Base-by-base conservation (phyloP, 352 stramenopile species). In the Pythium aristosporum region DNA sequence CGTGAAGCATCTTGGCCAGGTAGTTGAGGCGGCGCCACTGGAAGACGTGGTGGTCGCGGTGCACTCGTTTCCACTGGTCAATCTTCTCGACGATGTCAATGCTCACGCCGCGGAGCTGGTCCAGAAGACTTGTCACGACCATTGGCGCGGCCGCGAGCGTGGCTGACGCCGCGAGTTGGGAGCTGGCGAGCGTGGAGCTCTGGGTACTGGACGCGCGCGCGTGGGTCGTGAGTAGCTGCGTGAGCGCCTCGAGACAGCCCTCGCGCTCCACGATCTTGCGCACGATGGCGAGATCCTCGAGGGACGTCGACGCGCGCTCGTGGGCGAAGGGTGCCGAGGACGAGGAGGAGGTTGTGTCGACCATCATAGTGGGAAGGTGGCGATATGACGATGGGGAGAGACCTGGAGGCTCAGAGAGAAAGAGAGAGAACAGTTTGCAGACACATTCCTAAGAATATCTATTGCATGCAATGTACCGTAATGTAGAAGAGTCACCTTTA, bases 241-340 rank as follows among this genome's bases (percentile, higher is more conserved):
- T 56, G 15, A 94, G 63, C 4, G 85, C 80, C 63, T 94, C 85
- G 42, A 94, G 53, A 50, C 85, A 94, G 15, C 83, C 83, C 53
- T 94, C 85, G 3, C 85, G 81, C 71, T 94, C 85, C 2, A 92
- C 83, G 43, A 94, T 90, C 71, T 82, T 87, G 48, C 80, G 82
- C 52, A 91, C 75, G 48, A 92, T 80, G 16, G 78, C 76, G 36
- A 91, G 54, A 37, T 94, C 81, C 37, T 75, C 65, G 2, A 81
- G 71, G 20, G 74, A 80, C 54, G 67, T 68, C 2, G 71, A 59
- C 13, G 59, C 39, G 12, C 62, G 61, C 21, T 69, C 61, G 30
- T 67, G 62, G 12, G 50, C 50, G 53, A 74, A 74, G 43, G 32
- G 8, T 13, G 47, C 21, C 15, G 18, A 9, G 8, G 47, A 30